Base-by-base conservation (phyloP, 768 basidiomycete species). In the Tricholoma flavovirens region DNA sequence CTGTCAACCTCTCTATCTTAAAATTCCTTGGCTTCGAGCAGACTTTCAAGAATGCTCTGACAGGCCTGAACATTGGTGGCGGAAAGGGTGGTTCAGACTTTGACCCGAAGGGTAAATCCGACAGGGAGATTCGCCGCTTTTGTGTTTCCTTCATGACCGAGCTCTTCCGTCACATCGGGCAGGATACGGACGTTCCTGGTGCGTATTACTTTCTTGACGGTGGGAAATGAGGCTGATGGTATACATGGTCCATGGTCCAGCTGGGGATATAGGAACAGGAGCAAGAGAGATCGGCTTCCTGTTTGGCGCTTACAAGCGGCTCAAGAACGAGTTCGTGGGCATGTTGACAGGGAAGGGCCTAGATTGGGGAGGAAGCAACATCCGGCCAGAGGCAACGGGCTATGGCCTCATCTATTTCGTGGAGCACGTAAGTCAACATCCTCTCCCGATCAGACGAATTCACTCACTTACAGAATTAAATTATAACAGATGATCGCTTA, bases 11-110 rank as follows among this genome's bases (percentile, higher is more conserved):
- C 36, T 86, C 84, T 63, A 88, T 90, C 74, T 80, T 90, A 71
- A 90, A 90, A 69, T 90, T 90, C 83, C 80, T 90, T 60, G 87
- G 87, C 45, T 87, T 88, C 71, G 87, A 90, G 72, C 87, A 90
- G 70, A 83, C 80, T 59, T 88, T 88, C 81, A 88, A 88, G 73
- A 88, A 90, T 71, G 87, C 87, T 35, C 77, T 90, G 24, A 88
- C 87, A 12, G 87, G 87, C 30, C 74, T 88, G 54, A 81, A 74
- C 71, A 88, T 88, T 85, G 87, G 87, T 62, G 87, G 87, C 61
- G 87, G 84, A 57, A 90, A 90, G 75, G 87, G 87, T 72, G 87
- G 87, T 36, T 80, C 78, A 54, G 87, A 90, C 75, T 90, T 90
- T 64, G 84, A 88, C 74, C 87, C 87, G 69, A 90, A 88, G 81